phyloP scores from a whole-genome alignment of 108 stramenopile species.

The Cyclotella sp. region DNA sequence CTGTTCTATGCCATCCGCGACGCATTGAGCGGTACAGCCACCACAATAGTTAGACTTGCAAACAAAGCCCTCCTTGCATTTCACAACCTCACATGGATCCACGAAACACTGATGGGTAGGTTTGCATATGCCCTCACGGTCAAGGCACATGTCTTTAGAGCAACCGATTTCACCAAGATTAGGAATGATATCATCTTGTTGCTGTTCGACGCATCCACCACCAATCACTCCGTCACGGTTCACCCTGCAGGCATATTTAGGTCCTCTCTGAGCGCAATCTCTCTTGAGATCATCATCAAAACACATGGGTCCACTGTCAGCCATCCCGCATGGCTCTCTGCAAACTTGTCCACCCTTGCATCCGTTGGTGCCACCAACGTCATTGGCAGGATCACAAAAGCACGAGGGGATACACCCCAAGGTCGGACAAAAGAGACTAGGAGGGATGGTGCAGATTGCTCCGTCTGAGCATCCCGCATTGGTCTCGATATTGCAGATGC shows the following conservation, averaged over 20 bases:
- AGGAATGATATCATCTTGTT: neutral
- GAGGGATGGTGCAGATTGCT: neutral
- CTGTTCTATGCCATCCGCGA: neutral
- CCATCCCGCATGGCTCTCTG: conserved; percentile 20
- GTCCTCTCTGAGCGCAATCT: conserved; percentile 3
- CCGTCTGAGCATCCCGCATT: conserved; percentile 17
- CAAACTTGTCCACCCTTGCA: conserved; percentile 13
- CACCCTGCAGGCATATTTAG: neutral
- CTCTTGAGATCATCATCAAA: conserved; percentile 4
- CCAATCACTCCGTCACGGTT: neutral
- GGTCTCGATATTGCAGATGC: conserved; percentile 6
- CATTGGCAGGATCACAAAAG: conserved; percentile 5
- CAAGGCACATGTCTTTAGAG: neutral
- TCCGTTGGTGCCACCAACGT: conserved; percentile 8
- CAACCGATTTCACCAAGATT: neutral
- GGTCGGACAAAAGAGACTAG: neutral
- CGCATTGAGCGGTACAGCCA: neutral
- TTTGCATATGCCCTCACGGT: neutral
- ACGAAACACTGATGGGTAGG: neutral
- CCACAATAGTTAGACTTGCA: conserved; percentile 5
- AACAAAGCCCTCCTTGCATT: neutral
- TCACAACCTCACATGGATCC: neutral
- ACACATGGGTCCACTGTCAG: conserved; percentile 12
- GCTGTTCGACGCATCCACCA: conserved; percentile 11
- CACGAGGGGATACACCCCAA: conserved; percentile 9